phyloP scores from a whole-genome alignment of 2,329 filamentous ascomycete species.

The Neonectria hederae region DNA sequence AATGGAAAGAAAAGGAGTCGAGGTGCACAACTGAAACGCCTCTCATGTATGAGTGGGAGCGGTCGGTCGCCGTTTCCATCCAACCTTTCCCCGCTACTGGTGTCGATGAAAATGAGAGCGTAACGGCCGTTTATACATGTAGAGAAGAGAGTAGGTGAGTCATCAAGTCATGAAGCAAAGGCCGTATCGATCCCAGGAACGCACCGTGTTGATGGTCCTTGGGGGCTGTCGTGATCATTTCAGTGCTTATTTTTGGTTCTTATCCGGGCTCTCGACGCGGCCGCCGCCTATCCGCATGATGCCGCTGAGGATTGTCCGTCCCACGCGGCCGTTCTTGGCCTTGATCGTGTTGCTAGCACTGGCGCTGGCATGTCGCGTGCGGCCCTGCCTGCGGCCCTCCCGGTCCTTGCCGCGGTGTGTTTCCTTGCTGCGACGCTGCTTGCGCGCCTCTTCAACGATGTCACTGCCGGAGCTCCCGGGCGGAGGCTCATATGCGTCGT shows the following conservation, averaged over 20 bases:
- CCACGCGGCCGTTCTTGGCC: conserved; percentile 52
- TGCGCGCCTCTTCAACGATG: conserved; percentile 38
- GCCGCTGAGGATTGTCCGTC: conserved; percentile 54
- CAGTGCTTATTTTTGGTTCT: conserved; percentile 32
- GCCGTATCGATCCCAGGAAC: conserved; percentile 18
- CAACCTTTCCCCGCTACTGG: conserved; percentile 3
- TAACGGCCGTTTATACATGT: conserved; percentile 16
- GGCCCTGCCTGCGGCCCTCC: conserved; percentile 43
- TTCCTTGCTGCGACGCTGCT: conserved; percentile 47
- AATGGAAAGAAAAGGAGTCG: conserved; percentile 9
- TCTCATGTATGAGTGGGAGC: conserved; percentile 4
- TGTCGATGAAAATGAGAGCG: conserved; percentile 15
- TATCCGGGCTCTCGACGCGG: conserved; percentile 53
- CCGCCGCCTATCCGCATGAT: conserved; percentile 55
- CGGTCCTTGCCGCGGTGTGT: conserved; percentile 42
- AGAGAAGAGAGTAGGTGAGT: conserved; percentile 15
- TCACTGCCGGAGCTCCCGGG: conserved; percentile 65
- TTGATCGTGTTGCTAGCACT: conserved; percentile 46
- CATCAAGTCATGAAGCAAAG: conserved; percentile 26
- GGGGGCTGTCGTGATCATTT: conserved; percentile 9
- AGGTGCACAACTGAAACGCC: conserved; percentile 19
- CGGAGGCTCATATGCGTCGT: conserved; percentile 46
- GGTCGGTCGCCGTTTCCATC: conserved; percentile 1
- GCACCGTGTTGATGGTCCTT: conserved; percentile 1
- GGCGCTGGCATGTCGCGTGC: conserved; percentile 43